Evolutionary conservation across 2,329 filamentous ascomycete species (phyloP).

Genomic region (Grosmannia serpens): DNA sequence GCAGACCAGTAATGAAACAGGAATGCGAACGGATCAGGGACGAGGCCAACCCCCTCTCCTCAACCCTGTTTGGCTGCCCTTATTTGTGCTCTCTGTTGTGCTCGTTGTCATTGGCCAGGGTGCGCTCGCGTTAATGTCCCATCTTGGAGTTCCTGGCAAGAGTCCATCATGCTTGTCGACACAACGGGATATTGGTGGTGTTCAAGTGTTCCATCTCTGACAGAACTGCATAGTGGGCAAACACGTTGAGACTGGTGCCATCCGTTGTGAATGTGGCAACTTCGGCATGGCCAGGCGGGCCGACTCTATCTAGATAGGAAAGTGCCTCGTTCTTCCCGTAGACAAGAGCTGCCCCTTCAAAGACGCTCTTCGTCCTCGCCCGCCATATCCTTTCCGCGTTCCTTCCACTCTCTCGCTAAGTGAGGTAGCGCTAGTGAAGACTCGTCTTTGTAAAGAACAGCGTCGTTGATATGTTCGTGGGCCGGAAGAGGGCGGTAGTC

Average conservation of each 20-base stretch:
- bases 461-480: neutral
- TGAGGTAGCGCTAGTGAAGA: constrained; percentile 17
- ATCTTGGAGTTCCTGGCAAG: too few species aligned
- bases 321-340: constrained; percentile 17
- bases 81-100: too few species aligned
- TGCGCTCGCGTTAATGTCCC: too few species aligned
- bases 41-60: too few species aligned
- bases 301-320: constrained; percentile 7
- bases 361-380: constrained; percentile 13
- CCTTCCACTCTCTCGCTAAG: constrained; percentile 16
- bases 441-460: constrained; percentile 13
- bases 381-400: constrained; percentile 6
- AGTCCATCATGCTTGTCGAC: neutral
- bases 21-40: too few species aligned
- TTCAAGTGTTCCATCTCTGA: constrained; percentile 8
- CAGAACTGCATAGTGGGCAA: constrained; percentile 15
- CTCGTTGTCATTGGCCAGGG: too few species aligned
- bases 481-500: neutral
- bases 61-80: too few species aligned
- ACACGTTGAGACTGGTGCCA: constrained; percentile 15
- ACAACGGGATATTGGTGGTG: neutral
- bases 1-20: too few species aligned
- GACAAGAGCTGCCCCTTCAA: constrained; percentile 18
- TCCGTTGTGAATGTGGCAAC: constrained; percentile 17
- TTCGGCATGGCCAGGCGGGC: constrained; percentile 12